These are phyloP conservation scores for Phylloporus arenicola DNA, from an alignment of 768 basidiomycete genomes.

Conservation along the genomic window DNA sequence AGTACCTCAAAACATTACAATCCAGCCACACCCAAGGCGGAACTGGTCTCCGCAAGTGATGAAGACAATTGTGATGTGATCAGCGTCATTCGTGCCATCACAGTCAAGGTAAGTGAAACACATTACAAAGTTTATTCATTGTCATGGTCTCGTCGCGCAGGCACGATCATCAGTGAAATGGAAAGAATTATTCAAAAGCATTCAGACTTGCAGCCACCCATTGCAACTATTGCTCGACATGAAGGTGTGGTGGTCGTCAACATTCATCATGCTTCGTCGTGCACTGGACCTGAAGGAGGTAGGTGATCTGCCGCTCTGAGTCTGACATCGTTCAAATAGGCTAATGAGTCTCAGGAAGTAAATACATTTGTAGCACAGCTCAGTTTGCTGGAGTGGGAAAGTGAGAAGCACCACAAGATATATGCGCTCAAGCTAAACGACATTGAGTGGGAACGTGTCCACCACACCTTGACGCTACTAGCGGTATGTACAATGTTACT, in stretches of 20 bases:
- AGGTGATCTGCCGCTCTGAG: no score
- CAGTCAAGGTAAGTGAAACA: constrained; percentile 2
- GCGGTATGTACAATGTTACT: background rate
- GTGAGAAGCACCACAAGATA: no score
- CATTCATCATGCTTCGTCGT: no score
- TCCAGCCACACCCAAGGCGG: background rate
- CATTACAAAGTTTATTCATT: no score
- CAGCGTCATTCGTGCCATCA: constrained; percentile 3
- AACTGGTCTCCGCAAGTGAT: background rate
- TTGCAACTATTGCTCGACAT: no score
- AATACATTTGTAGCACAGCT: no score
- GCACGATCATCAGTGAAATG: background rate
- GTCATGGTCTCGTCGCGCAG: background rate
- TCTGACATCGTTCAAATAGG: background rate
- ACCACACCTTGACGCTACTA: background rate
- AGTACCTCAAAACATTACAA: constrained; percentile 4
- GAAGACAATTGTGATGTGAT: background rate
- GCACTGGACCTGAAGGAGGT: constrained; percentile 6
- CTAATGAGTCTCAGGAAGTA: background rate
- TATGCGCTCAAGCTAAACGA: no score
- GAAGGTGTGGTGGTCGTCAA: no score
- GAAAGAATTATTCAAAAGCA: constrained; percentile 4
- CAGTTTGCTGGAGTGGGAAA: no score
- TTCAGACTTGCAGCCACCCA: constrained; percentile 1
- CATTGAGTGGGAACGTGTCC: no score